Conservation (phyloP, 1,284 basidiomycete genomes). For the Leccinum proximum region DNA sequence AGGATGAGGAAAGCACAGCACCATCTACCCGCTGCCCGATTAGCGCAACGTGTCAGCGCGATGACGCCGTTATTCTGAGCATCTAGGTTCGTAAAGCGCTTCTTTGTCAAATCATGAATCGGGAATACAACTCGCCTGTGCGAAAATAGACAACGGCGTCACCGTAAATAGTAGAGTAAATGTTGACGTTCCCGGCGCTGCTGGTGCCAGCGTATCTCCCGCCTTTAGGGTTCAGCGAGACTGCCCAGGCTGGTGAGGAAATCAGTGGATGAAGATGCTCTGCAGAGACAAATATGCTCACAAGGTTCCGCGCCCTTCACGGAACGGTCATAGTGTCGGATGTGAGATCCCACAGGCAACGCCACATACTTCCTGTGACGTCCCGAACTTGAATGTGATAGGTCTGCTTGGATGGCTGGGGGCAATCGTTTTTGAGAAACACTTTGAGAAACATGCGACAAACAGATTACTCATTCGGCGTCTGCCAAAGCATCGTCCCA, state of each 20-base stretch:
- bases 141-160: too few species aligned
- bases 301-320: conserved; percentile 61
- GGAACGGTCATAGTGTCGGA: conserved; percentile 52
- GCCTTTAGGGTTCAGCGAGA: conserved; percentile 73
- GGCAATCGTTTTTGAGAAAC: background rate
- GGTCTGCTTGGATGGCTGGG: conserved; percentile 8
- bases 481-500: conserved; percentile 4
- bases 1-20: conserved; percentile 72
- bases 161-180: conserved; percentile 44
- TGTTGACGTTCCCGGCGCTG: conserved; percentile 66
- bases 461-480: conserved; percentile 5
- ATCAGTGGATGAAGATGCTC: background rate
- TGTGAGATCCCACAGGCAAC: conserved; percentile 42
- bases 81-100: too few species aligned
- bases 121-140: too few species aligned
- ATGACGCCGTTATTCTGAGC: conserved; percentile 56
- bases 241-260: conserved; percentile 62
- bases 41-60: conserved; percentile 76
- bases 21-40: conserved; percentile 68
- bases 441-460: background rate
- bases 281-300: conserved; percentile 36
- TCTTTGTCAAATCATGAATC: too few species aligned
- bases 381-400: conserved; percentile 4
- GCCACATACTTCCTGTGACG: conserved; percentile 6
- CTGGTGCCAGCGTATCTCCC: conserved; percentile 79